These are phyloP conservation scores for Rehmannia glutinosa DNA, from an alignment of 257 asterid species.

Conservation along the genomic window DNA sequence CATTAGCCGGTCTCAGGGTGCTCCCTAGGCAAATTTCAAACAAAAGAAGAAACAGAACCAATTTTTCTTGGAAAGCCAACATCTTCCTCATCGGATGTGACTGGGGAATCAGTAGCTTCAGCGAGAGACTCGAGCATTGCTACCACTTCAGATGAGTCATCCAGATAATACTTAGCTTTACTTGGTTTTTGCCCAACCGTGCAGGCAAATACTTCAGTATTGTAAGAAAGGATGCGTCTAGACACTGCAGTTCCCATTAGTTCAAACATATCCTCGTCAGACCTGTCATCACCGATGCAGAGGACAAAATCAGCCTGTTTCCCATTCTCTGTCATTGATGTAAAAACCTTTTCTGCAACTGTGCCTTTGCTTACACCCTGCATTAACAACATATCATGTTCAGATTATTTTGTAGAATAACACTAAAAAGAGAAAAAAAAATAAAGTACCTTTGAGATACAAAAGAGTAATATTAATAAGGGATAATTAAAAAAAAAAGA, in stretches of 20 bases:
- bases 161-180: conserved; percentile 83
- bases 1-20: conserved; percentile 25
- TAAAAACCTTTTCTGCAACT: conserved; percentile 72
- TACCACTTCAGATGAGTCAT: conserved; percentile 71
- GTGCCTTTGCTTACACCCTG: conserved; percentile 82
- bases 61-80: conserved; percentile 33
- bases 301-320: conserved; percentile 70
- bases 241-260: conserved; percentile 55
- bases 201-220: conserved; percentile 73
- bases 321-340: conserved; percentile 60
- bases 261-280: conserved; percentile 92
- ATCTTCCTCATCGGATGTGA: conserved; percentile 57
- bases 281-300: conserved; percentile 89
- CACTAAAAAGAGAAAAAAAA: neutral
- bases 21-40: conserved; percentile 21
- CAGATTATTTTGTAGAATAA: neutral
- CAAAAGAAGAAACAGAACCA: conserved; percentile 27
- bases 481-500: too few relatives aligned
- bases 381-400: conserved; percentile 1
- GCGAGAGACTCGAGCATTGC: conserved; percentile 81
- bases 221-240: conserved; percentile 45
- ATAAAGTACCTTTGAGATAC: too few relatives aligned
- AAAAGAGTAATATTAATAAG: too few relatives aligned
- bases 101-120: conserved; percentile 67
- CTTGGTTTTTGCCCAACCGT: conserved; percentile 92